A percentile compares a stretch with the other conserved stretches of the same genome.
These are phyloP conservation scores for Prunus campanulata DNA, from an alignment of 306 rosid genomes.

Conservation along the genomic window DNA sequence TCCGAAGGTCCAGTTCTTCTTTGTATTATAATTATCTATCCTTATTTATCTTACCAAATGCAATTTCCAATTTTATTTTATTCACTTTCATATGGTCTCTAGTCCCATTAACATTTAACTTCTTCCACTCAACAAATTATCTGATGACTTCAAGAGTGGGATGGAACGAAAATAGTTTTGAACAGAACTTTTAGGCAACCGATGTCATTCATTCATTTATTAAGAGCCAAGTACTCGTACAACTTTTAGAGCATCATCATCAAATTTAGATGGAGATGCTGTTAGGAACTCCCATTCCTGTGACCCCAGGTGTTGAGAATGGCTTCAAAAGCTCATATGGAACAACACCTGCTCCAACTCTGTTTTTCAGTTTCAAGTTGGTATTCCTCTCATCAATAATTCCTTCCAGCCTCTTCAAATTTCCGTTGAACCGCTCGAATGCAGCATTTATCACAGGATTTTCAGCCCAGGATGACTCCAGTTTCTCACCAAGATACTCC, in stretches of 20 bases:
- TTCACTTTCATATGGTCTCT: neutral
- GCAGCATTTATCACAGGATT: constrained; percentile 30
- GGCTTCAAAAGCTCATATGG: constrained; percentile 46
- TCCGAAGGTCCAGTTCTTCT: neutral
- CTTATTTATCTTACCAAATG: neutral
- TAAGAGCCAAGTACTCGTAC: too few relatives aligned
- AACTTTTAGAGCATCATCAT: too few relatives aligned
- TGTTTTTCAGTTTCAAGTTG: constrained; percentile 14
- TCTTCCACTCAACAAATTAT: neutral
- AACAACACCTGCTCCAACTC: constrained; percentile 38
- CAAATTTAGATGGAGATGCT: constrained; percentile 12
- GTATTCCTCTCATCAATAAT: constrained; percentile 32
- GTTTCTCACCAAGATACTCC: constrained; percentile 29
- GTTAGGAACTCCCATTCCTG: constrained; percentile 36
- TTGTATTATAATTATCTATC: neutral
- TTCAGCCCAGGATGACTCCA: constrained; percentile 34
- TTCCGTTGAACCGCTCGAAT: constrained; percentile 26
- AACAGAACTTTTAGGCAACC: too few relatives aligned
- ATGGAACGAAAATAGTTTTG: too few relatives aligned
- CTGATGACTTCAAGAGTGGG: neutral
- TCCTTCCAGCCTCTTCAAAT: constrained; percentile 24
- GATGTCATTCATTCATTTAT: too few relatives aligned
- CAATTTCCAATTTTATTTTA: neutral
- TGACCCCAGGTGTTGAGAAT: constrained; percentile 30
- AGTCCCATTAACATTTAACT: neutral